Conservation (phyloP, 345 rosid genomes). For the Leavenworthia alabamica region DNA sequence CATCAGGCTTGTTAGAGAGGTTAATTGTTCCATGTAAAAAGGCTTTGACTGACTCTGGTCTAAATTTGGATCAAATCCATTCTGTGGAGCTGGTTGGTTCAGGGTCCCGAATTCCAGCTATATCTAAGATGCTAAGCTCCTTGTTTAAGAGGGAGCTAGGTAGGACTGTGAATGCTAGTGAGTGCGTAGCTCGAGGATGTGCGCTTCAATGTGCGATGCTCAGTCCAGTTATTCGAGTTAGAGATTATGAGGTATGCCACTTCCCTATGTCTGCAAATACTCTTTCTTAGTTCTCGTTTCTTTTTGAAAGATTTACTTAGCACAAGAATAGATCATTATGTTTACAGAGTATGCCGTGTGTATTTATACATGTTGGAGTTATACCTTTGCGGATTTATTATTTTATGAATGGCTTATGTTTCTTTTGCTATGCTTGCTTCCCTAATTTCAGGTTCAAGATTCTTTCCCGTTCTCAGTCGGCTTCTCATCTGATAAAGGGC, state of each 20-base stretch:
- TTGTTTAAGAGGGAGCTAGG: constrained; percentile 51
- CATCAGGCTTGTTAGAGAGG: constrained; percentile 45
- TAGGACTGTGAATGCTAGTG: constrained; percentile 61
- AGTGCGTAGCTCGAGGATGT: constrained; percentile 67
- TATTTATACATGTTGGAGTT: neutral
- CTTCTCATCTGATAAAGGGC: constrained; percentile 53
- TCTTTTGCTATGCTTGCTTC: constrained; percentile 7
- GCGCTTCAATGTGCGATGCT: constrained; percentile 77
- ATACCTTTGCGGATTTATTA: neutral
- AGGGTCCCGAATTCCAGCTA: constrained; percentile 60
- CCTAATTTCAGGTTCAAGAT: constrained; percentile 68
- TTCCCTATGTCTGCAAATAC: neutral
- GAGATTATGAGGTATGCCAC: constrained; percentile 54
- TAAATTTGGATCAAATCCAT: constrained; percentile 43
- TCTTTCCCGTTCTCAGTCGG: constrained; percentile 63
- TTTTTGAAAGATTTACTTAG: neutral
- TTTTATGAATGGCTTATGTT: constrained; percentile 10
- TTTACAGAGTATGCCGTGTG: neutral
- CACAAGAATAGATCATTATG: neutral
- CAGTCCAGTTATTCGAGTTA: constrained; percentile 51
- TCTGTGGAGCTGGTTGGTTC: constrained; percentile 71
- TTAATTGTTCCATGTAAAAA: constrained; percentile 45
- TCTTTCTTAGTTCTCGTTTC: neutral
- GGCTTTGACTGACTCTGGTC: constrained; percentile 52
- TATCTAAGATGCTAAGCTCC: constrained; percentile 39